Evolutionary conservation across 768 basidiomycete genomes (phyloP).

Genomic region (Leccinum truebloodii): DNA sequence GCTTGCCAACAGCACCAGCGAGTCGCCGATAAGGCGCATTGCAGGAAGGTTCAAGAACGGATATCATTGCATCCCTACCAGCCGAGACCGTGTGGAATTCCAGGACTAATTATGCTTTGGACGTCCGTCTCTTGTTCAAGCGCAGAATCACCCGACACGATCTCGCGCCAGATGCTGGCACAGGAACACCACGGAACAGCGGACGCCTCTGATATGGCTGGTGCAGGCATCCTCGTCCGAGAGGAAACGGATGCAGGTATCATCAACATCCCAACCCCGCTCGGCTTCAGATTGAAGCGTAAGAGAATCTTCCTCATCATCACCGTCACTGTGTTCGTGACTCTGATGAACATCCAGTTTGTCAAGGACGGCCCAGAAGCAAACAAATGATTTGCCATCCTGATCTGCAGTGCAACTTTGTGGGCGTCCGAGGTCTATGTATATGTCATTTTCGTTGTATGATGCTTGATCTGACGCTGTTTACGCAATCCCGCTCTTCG

Average conservation of each 20-base stretch:
- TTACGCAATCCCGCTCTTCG: too few species aligned
- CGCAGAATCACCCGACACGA: conserved; percentile 57
- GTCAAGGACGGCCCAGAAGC: conserved; percentile 64
- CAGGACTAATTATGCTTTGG: too few species aligned
- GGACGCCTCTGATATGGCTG: conserved; percentile 35
- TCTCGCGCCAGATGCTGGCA: conserved; percentile 97
- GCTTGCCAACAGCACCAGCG: too few species aligned
- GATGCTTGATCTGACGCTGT: too few species aligned
- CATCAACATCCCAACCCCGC: conserved; percentile 56
- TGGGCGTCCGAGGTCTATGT: conserved; percentile 89
- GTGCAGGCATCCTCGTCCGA: conserved; percentile 48
- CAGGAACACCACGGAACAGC: conserved; percentile 63
- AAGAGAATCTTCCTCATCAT: conserved; percentile 59
- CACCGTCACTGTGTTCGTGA: conserved; percentile 38
- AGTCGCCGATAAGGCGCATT: too few species aligned
- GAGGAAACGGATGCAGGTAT: conserved; percentile 33
- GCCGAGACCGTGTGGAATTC: too few species aligned
- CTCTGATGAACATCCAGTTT: conserved; percentile 58
- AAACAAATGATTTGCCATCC: conserved; percentile 49
- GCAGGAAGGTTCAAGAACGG: too few species aligned
- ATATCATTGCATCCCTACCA: conserved; percentile 24
- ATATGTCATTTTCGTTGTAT: too few species aligned
- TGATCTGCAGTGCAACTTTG: conserved; percentile 58
- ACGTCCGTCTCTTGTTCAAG: too few species aligned
- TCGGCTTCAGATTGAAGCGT: conserved; percentile 61